phyloP scores from a whole-genome alignment of 1,139 yeast genomes.

The Pneumocystis jirovecii region DNA sequence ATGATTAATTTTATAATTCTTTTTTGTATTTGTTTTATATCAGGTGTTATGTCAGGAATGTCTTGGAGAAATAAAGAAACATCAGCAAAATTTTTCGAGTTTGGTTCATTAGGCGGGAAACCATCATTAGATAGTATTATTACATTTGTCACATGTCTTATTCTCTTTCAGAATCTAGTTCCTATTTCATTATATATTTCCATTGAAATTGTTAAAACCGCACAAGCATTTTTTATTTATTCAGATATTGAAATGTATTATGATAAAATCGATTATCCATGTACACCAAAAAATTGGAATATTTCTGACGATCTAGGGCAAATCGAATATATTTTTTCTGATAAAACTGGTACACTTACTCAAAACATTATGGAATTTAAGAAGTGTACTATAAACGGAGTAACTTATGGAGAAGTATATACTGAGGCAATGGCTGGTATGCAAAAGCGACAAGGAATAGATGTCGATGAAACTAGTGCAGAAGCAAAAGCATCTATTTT shows the following conservation, averaged over 20 bases:
- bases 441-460: slow-evolving; percentile 73
- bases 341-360: slow-evolving; percentile 91
- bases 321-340: slow-evolving; percentile 87
- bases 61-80: slow-evolving; percentile 40
- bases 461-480: slow-evolving; percentile 53
- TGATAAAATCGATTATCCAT: slow-evolving; percentile 73
- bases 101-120: slow-evolving; percentile 44
- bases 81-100: slow-evolving; percentile 61
- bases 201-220: slow-evolving; percentile 84
- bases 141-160: slow-evolving; percentile 76
- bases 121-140: slow-evolving; percentile 70
- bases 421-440: slow-evolving; percentile 93
- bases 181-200: slow-evolving; percentile 92
- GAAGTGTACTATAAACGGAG: slow-evolving; percentile 78
- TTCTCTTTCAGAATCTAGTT: slow-evolving; percentile 77
- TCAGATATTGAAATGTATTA: slow-evolving; percentile 81
- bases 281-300: slow-evolving; percentile 93
- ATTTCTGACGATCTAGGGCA: slow-evolving; percentile 96
- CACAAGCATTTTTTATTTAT: slow-evolving; percentile 85
- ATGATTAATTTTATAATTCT: slow-evolving; percentile 59
- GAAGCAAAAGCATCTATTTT: slow-evolving; percentile 49
- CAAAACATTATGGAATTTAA: slow-evolving; percentile 96
- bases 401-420: slow-evolving; percentile 81
- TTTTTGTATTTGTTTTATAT: slow-evolving; percentile 63
- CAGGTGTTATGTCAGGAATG: slow-evolving; percentile 72